These are phyloP conservation scores for Clavispora santaluciae DNA, from an alignment of 805 yeast species.

Conservation along the genomic window DNA sequence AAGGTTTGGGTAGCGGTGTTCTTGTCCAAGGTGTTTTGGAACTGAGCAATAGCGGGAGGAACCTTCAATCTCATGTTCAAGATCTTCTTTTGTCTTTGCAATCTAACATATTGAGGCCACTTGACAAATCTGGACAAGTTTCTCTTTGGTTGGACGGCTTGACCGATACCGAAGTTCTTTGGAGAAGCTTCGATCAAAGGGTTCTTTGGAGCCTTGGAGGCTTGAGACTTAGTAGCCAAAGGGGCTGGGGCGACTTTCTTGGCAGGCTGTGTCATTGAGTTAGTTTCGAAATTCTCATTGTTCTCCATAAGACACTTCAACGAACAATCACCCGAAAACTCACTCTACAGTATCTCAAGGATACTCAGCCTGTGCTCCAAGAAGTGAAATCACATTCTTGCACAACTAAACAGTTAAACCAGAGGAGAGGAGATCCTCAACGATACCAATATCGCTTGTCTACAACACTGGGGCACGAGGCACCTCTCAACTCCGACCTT, in stretches of 20 bases:
- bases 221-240: conserved; percentile 33
- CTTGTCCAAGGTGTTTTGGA: conserved; percentile 94
- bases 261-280: conserved; percentile 50
- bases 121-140: conserved; percentile 95
- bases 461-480: not conserved
- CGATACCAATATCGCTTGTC: conserved; percentile 4
- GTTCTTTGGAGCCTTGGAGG: conserved; percentile 26
- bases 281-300: conserved; percentile 20
- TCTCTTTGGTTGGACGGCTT: conserved; percentile 91
- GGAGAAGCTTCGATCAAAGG: conserved; percentile 71
- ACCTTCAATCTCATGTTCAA: conserved; percentile 94
- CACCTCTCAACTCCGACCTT: conserved; percentile 1
- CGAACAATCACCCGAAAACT: conserved; percentile 22
- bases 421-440: conserved; percentile 2
- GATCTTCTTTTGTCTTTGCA: conserved; percentile 98
- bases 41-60: conserved; percentile 97
- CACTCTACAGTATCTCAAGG: conserved; percentile 38
- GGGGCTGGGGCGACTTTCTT: conserved; percentile 47
- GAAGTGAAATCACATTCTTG: conserved; percentile 31
- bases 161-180: conserved; percentile 95
- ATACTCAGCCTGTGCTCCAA: conserved; percentile 44
- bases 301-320: conserved; percentile 20
- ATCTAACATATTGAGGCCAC: conserved; percentile 98
- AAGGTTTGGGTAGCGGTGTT: conserved; percentile 97
- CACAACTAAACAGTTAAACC: conserved; percentile 7